Percentiles rank a stretch among this genome's conserved stretches.
These are phyloP conservation scores for Centella asiatica DNA, from an alignment of 129 eudicot genomes.

Conservation along the genomic window DNA sequence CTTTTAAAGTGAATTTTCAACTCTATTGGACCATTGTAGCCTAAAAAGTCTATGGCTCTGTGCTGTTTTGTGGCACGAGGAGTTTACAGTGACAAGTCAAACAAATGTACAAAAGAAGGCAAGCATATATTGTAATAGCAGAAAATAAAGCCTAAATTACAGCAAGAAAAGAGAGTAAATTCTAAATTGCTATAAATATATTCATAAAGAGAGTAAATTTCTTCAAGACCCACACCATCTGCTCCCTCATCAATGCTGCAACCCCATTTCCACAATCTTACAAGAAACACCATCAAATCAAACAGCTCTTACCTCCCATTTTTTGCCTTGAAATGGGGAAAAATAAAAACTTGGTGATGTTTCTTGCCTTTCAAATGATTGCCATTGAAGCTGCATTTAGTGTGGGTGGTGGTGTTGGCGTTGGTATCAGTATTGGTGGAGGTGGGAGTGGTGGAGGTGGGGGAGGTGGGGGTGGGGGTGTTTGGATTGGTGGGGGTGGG, in stretches of 20 bases:
- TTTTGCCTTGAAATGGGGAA: conserved; percentile 26
- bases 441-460: conserved; percentile 21
- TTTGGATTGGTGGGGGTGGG: conserved; percentile 50
- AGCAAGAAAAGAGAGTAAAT: not conserved
- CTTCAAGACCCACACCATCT: conserved; percentile 13
- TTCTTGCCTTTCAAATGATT: conserved; percentile 21
- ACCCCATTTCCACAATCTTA: conserved; percentile 23
- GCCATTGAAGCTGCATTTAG: conserved; percentile 43
- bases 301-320: not conserved
- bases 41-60: conserved; percentile 2
- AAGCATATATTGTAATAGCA: not conserved
- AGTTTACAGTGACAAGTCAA: not conserved
- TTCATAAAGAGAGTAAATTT: conserved; percentile 5
- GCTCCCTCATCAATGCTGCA: conserved; percentile 27
- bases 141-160: not conserved
- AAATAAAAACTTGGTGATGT: conserved; percentile 20
- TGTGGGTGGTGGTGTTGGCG: conserved; percentile 55
- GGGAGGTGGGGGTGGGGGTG: conserved; percentile 18
- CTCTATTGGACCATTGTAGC: too few relatives aligned
- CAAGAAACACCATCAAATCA: conserved; percentile 25
- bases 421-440: conserved; percentile 23
- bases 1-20: not conserved
- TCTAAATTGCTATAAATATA: too few relatives aligned
- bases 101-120: not conserved
- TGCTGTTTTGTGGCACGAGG: conserved; percentile 8